These are phyloP conservation scores for Teratosphaeria destructans DNA, from an alignment of 2,329 filamentous ascomycete genomes.

Conservation along the genomic window DNA sequence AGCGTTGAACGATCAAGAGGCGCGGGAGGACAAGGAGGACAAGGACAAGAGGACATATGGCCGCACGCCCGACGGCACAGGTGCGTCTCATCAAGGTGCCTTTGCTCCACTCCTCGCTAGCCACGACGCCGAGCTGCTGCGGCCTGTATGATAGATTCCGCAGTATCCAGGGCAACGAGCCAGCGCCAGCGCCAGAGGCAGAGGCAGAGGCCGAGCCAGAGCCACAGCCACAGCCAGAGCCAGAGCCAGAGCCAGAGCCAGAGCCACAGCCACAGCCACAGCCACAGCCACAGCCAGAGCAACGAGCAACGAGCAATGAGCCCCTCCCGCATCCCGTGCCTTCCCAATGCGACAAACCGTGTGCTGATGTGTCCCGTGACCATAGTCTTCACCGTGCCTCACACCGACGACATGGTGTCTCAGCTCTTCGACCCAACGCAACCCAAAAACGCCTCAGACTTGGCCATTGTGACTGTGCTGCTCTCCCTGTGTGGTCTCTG, in stretches of 20 bases:
- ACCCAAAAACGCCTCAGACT: constrained; percentile 88
- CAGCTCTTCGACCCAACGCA: constrained; percentile 89
- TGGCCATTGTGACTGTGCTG: constrained; percentile 67
- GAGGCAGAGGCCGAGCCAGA: no score
- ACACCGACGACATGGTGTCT: constrained; percentile 98
- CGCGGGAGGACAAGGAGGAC: constrained; percentile 36
- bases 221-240: no score
- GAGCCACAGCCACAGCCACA: no score
- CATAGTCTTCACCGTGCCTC: constrained; percentile 85
- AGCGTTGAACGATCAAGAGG: constrained; percentile 41
- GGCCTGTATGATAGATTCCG: background rate
- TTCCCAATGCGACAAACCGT: constrained; percentile 3
- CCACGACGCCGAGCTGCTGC: background rate
- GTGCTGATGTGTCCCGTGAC: constrained; percentile 15
- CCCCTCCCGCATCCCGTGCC: background rate
- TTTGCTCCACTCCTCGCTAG: background rate
- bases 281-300: no score
- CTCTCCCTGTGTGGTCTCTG: constrained; percentile 63
- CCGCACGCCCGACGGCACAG: constrained; percentile 77
- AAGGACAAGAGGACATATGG: constrained; percentile 73
- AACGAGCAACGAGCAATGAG: background rate
- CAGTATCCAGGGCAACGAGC: background rate
- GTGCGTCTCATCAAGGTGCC: constrained; percentile 44
- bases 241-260: no score
- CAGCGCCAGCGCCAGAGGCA: no score